Evolutionary conservation across 164 flowering plant species (phyloP).

Genomic region (Buxus sempervirens): DNA sequence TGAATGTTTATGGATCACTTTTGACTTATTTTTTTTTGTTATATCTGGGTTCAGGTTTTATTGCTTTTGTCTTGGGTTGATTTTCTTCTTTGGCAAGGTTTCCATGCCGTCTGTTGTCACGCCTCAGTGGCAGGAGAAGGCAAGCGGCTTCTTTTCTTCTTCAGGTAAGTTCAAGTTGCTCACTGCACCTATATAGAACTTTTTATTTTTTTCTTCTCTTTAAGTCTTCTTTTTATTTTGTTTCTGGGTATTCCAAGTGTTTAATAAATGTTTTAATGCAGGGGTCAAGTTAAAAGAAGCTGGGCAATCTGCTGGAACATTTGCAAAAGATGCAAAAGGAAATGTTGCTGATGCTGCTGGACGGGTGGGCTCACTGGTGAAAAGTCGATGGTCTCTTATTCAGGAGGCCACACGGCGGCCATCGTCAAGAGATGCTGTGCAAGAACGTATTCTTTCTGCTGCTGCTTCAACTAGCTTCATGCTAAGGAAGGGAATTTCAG

Average conservation of each 20-base stretch:
- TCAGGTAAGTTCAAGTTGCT: conserved; percentile 46
- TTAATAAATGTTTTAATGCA: conserved; percentile 18
- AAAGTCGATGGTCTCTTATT: conserved; percentile 71
- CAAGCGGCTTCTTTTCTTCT: conserved; percentile 67
- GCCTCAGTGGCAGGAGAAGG: conserved; percentile 86
- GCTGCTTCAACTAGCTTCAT: conserved; percentile 79
- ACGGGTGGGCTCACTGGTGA: conserved; percentile 67
- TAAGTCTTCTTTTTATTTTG: neutral
- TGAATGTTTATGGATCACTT: neutral
- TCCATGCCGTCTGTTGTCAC: conserved; percentile 60
- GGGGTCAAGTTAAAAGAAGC: conserved; percentile 85
- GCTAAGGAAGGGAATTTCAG: conserved; percentile 70
- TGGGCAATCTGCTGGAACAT: conserved; percentile 70
- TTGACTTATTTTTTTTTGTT: neutral
- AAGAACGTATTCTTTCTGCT: conserved; percentile 70
- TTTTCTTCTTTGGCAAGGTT: neutral
- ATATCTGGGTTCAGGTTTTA: neutral
- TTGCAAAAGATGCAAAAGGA: conserved; percentile 80
- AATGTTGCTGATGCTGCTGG: conserved; percentile 75
- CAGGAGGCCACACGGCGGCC: conserved; percentile 47
- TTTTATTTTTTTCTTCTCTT: neutral
- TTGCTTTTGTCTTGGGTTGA: neutral
- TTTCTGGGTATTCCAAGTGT: neutral
- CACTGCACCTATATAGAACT: neutral
- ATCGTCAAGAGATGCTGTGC: conserved; percentile 66